phyloP scores from a whole-genome alignment of 139 green algal species.

The Tetraselmis striata region DNA sequence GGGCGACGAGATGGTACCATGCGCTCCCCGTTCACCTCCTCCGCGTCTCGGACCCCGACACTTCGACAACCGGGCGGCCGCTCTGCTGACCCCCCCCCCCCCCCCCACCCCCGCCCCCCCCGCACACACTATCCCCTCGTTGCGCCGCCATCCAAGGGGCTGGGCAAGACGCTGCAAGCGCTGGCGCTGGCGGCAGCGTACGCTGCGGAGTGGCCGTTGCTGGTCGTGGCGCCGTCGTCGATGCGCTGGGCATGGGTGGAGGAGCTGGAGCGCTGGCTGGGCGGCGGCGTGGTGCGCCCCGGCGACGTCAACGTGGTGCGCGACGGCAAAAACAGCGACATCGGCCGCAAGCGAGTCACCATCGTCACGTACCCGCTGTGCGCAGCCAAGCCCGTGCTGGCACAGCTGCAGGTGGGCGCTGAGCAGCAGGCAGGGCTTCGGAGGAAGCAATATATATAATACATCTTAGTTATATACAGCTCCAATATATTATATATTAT shows the following conservation, averaged over 20 bases:
- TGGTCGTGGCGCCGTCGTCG: constrained; percentile 1
- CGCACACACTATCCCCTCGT: too few relatives aligned
- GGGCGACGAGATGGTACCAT: not conserved
- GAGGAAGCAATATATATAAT: too few relatives aligned
- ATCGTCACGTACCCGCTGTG: constrained; percentile 4
- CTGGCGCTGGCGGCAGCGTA: constrained; percentile 65
- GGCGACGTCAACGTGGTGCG: constrained; percentile 10
- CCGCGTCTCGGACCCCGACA: too few relatives aligned
- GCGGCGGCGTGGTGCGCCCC: not conserved
- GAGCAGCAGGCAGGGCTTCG: too few relatives aligned
- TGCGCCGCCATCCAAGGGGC: too few relatives aligned
- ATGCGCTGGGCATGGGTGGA: constrained; percentile 21
- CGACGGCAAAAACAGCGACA: constrained; percentile 14
- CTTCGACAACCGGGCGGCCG: too few relatives aligned
- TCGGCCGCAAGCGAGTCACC: not conserved
- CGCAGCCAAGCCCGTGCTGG: not conserved
- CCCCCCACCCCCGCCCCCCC: too few relatives aligned
- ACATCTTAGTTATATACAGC: too few relatives aligned
- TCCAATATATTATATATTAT: too few relatives aligned
- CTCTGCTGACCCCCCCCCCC: too few relatives aligned
- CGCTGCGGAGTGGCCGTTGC: constrained; percentile 9
- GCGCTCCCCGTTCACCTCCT: too few relatives aligned
- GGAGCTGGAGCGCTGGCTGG: constrained; percentile 22
- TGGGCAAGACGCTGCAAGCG: constrained; percentile 79
- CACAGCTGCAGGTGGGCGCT: not conserved